These are phyloP conservation scores for Physcomitrellopsis africana DNA, from an alignment of 225 moss, liverwort and hornwort genomes.

Conservation along the genomic window DNA sequence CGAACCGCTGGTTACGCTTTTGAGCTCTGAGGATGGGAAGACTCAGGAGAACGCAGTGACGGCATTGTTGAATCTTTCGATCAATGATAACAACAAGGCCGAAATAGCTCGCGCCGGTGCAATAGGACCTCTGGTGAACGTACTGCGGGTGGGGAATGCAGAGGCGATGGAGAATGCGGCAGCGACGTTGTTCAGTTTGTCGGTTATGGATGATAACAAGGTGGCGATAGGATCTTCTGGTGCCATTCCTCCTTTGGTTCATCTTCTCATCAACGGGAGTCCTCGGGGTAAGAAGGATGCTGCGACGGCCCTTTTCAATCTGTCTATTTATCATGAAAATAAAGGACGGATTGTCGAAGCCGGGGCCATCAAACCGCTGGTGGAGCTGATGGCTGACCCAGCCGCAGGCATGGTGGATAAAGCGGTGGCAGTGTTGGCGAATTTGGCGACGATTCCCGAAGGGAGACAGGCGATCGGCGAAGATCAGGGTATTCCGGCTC, in stretches of 20 bases:
- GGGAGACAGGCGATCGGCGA: slow-evolving; percentile 62
- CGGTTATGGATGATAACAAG: slow-evolving; percentile 98
- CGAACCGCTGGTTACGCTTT: slow-evolving; percentile 69
- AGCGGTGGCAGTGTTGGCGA: slow-evolving; percentile 92
- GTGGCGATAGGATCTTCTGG: slow-evolving; percentile 90
- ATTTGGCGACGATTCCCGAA: slow-evolving; percentile 77
- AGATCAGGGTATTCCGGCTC: slow-evolving; percentile 57
- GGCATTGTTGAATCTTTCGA: slow-evolving; percentile 93
- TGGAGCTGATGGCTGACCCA: slow-evolving; percentile 96
- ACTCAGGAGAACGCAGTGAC: slow-evolving; percentile 96
- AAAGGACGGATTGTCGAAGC: slow-evolving; percentile 87
- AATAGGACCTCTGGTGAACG: slow-evolving; percentile 83
- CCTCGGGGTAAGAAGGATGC: slow-evolving; percentile 97
- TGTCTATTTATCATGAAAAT: slow-evolving; percentile 92
- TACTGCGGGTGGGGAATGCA: slow-evolving; percentile 77
- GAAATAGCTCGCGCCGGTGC: slow-evolving; percentile 94
- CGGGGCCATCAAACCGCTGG: slow-evolving; percentile 91
- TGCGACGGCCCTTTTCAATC: slow-evolving; percentile 91
- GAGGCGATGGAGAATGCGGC: slow-evolving; percentile 96
- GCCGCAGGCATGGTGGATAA: slow-evolving; percentile 99
- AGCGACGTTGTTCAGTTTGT: slow-evolving; percentile 90
- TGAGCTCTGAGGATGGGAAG: slow-evolving; percentile 73
- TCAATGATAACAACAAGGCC: slow-evolving; percentile 96
- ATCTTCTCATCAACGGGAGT: slow-evolving; percentile 88
- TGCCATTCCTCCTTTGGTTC: slow-evolving; percentile 86